Percentiles rank a stretch among this genome's conserved stretches.
These are phyloP conservation scores for Aureobasidium sp. DNA, from an alignment of 2,329 filamentous ascomycete genomes.

Conservation along the genomic window DNA sequence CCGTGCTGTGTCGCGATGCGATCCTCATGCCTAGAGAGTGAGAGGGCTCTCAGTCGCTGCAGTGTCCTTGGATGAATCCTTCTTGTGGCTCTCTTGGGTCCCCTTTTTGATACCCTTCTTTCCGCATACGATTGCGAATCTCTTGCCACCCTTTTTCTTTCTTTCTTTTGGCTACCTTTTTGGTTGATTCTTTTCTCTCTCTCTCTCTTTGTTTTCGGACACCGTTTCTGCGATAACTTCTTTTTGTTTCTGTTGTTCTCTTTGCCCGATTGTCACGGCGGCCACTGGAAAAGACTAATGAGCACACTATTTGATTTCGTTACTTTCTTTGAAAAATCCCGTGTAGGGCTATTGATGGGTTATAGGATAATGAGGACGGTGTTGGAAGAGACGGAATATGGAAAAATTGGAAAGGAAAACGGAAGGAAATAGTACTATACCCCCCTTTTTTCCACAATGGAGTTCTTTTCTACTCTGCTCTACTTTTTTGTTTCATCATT, in stretches of 20 bases:
- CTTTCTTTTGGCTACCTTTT: no score
- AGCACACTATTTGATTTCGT: background rate
- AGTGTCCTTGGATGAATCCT: background rate
- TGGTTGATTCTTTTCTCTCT: background rate
- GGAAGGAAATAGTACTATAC: background rate
- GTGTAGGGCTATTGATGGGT: background rate
- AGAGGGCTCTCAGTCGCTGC: background rate
- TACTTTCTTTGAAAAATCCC: background rate
- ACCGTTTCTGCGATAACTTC: background rate
- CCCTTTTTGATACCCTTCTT: background rate
- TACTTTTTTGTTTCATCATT: background rate
- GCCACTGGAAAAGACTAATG: background rate
- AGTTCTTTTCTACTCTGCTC: background rate
- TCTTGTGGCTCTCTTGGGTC: background rate
- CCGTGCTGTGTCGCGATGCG: constrained; percentile 76
- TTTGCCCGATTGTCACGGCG: background rate
- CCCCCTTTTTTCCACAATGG: background rate
- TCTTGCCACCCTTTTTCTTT: background rate
- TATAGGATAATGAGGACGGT: background rate
- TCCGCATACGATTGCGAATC: background rate
- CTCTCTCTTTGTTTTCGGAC: background rate
- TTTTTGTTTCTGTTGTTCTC: background rate
- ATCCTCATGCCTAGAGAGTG: constrained; percentile 44
- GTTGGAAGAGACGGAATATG: background rate
- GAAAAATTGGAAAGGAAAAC: background rate